Evolutionary conservation across 306 rosid species (phyloP).

Genomic region (Sesbania bispinosa): DNA sequence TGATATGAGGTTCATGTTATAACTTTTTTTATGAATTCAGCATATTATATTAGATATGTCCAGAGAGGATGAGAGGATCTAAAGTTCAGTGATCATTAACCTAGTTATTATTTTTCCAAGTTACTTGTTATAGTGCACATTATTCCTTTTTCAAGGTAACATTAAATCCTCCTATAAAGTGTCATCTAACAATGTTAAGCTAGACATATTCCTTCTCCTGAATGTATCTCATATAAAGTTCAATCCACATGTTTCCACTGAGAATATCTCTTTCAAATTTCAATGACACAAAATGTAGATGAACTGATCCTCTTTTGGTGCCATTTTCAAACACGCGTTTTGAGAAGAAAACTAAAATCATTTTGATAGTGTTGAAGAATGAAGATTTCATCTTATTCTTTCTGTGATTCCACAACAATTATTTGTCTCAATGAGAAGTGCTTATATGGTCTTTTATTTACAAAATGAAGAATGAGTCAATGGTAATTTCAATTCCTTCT

Average conservation of each 20-base stretch:
- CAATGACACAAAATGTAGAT: no score
- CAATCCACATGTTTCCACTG: not conserved
- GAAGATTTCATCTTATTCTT: no score
- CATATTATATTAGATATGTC: not conserved
- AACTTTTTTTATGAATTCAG: not conserved
- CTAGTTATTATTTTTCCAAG: no score
- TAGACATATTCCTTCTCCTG: no score
- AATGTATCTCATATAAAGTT: no score
- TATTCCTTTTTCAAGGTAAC: no score
- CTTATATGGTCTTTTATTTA: not conserved
- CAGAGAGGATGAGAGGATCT: not conserved
- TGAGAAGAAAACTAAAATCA: not conserved
- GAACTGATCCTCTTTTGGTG: not conserved
- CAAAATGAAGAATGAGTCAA: not conserved
- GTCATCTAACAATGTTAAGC: no score
- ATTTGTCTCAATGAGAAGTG: not conserved
- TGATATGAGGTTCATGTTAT: not conserved
- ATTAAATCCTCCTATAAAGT: no score
- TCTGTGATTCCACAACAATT: not conserved
- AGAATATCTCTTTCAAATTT: no score
- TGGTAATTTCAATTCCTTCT: not conserved
- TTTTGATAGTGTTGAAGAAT: not conserved
- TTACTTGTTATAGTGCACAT: no score
- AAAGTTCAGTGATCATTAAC: not conserved
- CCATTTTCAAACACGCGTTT: not conserved